Evolutionary conservation across 176 grass and related monocot species (phyloP).

Genomic region (Bothriochloa decipiens): DNA sequence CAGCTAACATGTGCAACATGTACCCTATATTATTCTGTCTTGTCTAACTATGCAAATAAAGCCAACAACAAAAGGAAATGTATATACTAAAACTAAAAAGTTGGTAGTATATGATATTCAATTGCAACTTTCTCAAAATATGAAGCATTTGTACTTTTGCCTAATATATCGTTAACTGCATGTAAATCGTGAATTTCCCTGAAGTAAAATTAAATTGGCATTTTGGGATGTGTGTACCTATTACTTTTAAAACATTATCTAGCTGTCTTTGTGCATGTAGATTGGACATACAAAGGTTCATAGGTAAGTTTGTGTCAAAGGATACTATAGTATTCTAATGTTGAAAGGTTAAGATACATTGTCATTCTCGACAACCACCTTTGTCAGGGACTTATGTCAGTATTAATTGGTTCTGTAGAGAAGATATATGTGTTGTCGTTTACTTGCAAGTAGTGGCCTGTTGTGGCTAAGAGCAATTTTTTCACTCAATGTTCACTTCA

Average conservation of each 20-base stretch:
- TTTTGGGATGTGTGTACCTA: background rate
- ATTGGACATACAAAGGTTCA: background rate
- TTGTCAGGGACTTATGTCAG: background rate
- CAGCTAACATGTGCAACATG: background rate
- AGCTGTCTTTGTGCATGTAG: background rate
- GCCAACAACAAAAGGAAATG: background rate
- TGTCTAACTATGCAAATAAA: constrained; percentile 10
- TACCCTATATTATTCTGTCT: background rate
- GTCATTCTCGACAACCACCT: background rate
- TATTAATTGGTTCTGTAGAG: constrained; percentile 4
- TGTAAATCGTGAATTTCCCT: background rate
- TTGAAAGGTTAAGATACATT: background rate
- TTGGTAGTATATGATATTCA: constrained; percentile 13
- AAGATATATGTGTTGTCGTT: background rate
- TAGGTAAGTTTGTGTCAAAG: background rate
- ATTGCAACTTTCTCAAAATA: background rate
- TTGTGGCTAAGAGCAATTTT: background rate
- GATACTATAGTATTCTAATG: background rate
- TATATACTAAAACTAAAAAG: background rate
- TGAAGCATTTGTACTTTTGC: background rate
- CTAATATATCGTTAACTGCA: background rate
- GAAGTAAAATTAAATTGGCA: background rate
- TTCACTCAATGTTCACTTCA: background rate
- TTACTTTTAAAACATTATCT: background rate
- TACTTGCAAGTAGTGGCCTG: background rate